Percentiles rank a stretch among this genome's conserved stretches.
These are phyloP conservation scores for Sonneratia caseolaris DNA, from an alignment of 345 rosid genomes.

Conservation along the genomic window DNA sequence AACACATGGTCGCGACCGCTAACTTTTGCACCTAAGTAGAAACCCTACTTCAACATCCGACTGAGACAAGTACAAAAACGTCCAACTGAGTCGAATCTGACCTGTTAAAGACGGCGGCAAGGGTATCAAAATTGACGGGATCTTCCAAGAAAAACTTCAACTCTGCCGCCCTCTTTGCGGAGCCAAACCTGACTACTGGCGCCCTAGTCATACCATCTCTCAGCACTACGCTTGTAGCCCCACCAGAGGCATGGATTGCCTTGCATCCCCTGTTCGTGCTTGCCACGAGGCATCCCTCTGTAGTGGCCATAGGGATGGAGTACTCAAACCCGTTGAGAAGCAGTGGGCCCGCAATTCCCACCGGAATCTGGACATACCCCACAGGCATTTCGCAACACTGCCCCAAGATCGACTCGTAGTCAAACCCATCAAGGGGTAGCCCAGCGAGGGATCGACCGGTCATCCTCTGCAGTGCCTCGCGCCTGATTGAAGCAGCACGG, in stretches of 20 bases:
- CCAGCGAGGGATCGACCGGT: slow-evolving; percentile 70
- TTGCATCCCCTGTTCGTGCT: slow-evolving; percentile 92
- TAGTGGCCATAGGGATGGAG: slow-evolving; percentile 89
- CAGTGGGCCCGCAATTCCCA: slow-evolving; percentile 88
- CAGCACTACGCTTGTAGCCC: slow-evolving; percentile 48
- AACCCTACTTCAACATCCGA: neutral
- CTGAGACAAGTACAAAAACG: neutral
- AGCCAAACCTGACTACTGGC: slow-evolving; percentile 59
- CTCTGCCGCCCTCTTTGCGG: slow-evolving; percentile 53
- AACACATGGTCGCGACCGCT: too few species aligned
- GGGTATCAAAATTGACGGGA: slow-evolving; percentile 55
- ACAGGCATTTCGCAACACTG: slow-evolving; percentile 99
- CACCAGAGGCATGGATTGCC: slow-evolving; percentile 66
- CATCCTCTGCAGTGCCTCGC: slow-evolving; percentile 69
- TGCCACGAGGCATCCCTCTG: slow-evolving; percentile 92
- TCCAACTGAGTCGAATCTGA: slow-evolving; percentile 2
- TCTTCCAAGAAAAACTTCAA: slow-evolving; percentile 74
- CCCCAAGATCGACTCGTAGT: slow-evolving; percentile 70
- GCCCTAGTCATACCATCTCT: slow-evolving; percentile 84
- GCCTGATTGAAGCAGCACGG: slow-evolving; percentile 60
- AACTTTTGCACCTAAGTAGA: neutral
- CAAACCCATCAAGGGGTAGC: slow-evolving; percentile 71
- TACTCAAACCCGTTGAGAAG: slow-evolving; percentile 75
- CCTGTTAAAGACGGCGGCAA: slow-evolving; percentile 69
- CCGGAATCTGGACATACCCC: slow-evolving; percentile 87